phyloP scores from a whole-genome alignment of 345 rosid genomes.

The Microcos paniculata region DNA sequence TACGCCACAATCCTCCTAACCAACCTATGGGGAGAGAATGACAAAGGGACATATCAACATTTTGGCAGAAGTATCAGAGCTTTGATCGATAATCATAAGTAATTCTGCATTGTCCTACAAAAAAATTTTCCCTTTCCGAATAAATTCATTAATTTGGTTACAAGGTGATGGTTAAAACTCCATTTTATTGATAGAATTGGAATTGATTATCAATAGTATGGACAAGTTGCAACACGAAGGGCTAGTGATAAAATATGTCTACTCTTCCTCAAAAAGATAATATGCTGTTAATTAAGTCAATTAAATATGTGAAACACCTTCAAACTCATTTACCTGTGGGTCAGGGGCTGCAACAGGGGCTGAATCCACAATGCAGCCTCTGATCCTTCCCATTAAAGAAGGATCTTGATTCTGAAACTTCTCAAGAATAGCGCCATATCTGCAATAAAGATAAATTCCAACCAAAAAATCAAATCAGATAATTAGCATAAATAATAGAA shows the following conservation, averaged over 20 bases:
- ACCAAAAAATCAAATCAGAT: constrained; percentile 17
- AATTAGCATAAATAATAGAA: background rate
- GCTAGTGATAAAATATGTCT: background rate
- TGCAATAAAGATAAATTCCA: constrained; percentile 26
- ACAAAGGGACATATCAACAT: background rate
- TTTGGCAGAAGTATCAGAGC: background rate
- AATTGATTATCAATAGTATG: background rate
- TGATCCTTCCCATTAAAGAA: constrained; percentile 59
- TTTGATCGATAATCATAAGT: background rate
- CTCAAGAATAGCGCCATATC: constrained; percentile 92
- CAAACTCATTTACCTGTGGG: constrained; percentile 66
- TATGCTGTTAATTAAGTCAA: background rate
- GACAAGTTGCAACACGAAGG: background rate
- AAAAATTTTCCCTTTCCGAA: background rate
- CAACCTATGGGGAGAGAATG: background rate
- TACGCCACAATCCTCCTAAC: background rate
- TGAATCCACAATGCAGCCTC: constrained; percentile 94
- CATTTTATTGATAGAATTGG: background rate
- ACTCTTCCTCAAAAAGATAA: background rate
- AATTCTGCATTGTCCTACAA: background rate
- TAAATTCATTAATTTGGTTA: background rate
- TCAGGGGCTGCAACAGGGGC: constrained; percentile 98
- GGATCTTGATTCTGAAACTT: constrained; percentile 83
- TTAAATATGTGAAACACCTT: background rate
- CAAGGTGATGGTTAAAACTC: background rate